Evolutionary conservation across 192 early-diverging fungal genomes (phyloP), one percentile per base, ranked within the genome.

Genomic region (Chytriomyces sp.): DNA sequence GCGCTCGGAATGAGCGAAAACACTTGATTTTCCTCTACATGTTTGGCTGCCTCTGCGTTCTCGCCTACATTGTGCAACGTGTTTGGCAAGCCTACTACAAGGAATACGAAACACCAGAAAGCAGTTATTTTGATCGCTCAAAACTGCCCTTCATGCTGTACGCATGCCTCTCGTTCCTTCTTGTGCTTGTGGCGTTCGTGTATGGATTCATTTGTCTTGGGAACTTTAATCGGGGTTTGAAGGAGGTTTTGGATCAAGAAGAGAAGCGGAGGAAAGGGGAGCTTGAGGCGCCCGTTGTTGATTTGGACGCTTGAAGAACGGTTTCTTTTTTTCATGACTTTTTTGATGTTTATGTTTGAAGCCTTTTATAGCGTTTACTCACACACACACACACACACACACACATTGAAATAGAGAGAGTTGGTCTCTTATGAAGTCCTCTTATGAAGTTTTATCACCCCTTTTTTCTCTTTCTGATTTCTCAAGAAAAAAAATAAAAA

Each of bases 141-240:
- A 8, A 63, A 73, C 9, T 61, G n/a, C 71, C 71, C 35, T 73
- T 73, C 44, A 9, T 73, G 61, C 23, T 73, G 45, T 73, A 73
- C 46, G 71, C 71, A 7, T 24, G 20, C 4, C 10, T 73, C 16
- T 18, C 24, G 20, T 24, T 7, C 11, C 4, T 50, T 45, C 26
- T 73, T 7, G 59, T 73, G 53, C 8, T 62, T 10, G 53, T 16
- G n/a, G 61, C 71, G 43, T n/a, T 61, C 20, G 35, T 73, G 46
- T 73, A 45, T 63, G 71, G 71, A 20, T 18, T 46, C 8, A n/a
- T 73, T 24, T n/a, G 18, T 8, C 45, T n/a, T n/a, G 9, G 7
- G 26, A 73, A 73, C 46, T 67, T 67, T 43, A 23, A 23, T 9
- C 43, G 47, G 44, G 65, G 65, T 13, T 43, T 67, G 5, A 67